A percentile compares a stretch with the other conserved stretches of the same genome.
These are phyloP conservation scores for Paecilomyces sp. DNA, from an alignment of 2,329 filamentous ascomycete species.

Conservation along the genomic window DNA sequence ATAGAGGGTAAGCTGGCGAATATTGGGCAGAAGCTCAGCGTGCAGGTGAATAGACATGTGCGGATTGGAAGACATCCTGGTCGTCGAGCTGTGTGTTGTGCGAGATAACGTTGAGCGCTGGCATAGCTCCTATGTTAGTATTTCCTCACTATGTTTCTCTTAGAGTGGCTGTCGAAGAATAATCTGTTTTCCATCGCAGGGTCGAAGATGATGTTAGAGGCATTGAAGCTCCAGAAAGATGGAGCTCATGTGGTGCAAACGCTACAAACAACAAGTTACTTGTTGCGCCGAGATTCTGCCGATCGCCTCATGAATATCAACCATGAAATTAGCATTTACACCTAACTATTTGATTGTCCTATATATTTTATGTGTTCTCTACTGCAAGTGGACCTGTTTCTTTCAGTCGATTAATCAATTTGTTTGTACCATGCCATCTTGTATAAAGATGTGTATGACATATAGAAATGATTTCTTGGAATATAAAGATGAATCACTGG, in stretches of 20 bases:
- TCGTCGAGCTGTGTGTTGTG: not conserved
- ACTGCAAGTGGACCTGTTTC: too few relatives aligned
- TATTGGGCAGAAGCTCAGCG: slow-evolving; percentile 54
- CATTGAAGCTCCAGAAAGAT: not conserved
- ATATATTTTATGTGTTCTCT: too few relatives aligned
- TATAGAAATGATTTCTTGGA: too few relatives aligned
- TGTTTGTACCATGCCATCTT: too few relatives aligned
- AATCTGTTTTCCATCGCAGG: not conserved
- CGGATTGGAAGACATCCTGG: slow-evolving; percentile 1
- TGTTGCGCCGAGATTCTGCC: too few relatives aligned
- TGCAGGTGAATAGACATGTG: slow-evolving; percentile 39
- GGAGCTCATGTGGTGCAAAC: not conserved
- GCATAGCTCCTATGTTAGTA: not conserved
- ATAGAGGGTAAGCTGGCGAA: slow-evolving; percentile 53
- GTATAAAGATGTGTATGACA: too few relatives aligned
- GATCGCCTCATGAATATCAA: not conserved
- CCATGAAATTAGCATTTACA: not conserved
- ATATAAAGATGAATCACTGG: too few relatives aligned
- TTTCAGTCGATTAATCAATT: too few relatives aligned
- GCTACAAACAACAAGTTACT: not conserved
- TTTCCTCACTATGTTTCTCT: not conserved
- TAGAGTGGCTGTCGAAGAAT: not conserved
- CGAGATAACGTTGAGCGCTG: not conserved
- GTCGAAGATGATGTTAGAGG: not conserved
- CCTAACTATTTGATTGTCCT: too few relatives aligned